Evolutionary conservation across 1,284 basidiomycete species (phyloP).

Genomic region (Puccinia triticina): DNA sequence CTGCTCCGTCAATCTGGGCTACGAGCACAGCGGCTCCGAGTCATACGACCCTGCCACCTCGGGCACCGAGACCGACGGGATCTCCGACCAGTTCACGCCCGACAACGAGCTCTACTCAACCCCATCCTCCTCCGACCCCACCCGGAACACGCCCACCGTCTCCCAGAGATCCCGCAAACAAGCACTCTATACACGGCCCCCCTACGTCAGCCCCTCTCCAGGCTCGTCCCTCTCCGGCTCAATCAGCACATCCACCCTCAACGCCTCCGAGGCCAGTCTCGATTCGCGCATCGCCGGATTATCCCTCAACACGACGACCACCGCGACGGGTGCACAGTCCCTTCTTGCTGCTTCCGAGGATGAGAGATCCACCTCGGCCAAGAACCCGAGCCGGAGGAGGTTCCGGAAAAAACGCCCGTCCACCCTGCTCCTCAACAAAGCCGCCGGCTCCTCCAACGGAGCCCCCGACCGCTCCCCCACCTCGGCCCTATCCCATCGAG

Average conservation of each 20-base stretch:
- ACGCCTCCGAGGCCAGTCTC: constrained; percentile 16
- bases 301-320: not conserved
- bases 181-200: constrained; percentile 40
- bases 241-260: constrained; percentile 39
- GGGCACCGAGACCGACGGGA: constrained; percentile 33
- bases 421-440: constrained; percentile 26
- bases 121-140: not conserved
- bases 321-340: too few species aligned
- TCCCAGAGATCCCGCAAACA: constrained; percentile 47
- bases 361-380: not conserved
- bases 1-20: constrained; percentile 13
- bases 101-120: not conserved
- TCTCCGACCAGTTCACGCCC: constrained; percentile 9
- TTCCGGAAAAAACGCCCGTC: constrained; percentile 43
- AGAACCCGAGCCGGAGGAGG: constrained; percentile 14
- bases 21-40: constrained; percentile 24
- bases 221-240: constrained; percentile 23
- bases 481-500: constrained; percentile 1
- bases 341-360: not conserved
- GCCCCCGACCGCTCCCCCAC: not conserved
- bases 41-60: constrained; percentile 39
- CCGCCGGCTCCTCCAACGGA: not conserved
- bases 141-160: constrained; percentile 26
- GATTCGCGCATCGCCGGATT: not conserved
- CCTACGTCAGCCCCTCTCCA: not conserved